These are phyloP conservation scores for Chlorella variabilis DNA, from an alignment of 163 green algal species.

Conservation along the genomic window DNA sequence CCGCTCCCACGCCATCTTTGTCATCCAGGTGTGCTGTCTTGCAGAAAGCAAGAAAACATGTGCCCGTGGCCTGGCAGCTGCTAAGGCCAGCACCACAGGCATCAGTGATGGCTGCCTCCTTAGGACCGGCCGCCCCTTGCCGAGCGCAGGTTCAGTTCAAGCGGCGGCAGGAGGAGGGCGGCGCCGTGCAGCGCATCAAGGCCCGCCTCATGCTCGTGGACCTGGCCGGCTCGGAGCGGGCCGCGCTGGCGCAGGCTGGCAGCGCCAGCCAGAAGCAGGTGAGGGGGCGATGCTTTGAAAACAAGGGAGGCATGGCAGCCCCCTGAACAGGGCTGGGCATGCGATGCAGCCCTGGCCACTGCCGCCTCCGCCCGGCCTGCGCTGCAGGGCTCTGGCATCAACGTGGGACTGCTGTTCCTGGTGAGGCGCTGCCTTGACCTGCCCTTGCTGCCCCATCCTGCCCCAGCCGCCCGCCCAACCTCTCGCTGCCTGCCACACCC, in stretches of 20 bases:
- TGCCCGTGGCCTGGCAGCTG: too few species aligned
- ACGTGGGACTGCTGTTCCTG: conserved; percentile 45
- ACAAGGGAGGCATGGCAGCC: too few species aligned
- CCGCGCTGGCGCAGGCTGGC: not conserved
- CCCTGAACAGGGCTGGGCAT: too few species aligned
- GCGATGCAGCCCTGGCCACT: too few species aligned
- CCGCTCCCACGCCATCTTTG: conserved; percentile 46
- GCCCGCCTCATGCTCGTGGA: conserved; percentile 48
- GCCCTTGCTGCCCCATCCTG: too few species aligned
- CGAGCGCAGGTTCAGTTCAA: conserved; percentile 28
- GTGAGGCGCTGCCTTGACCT: too few species aligned
- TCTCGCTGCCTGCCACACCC: too few species aligned
- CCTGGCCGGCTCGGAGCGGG: conserved; percentile 38
- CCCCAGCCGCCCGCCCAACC: too few species aligned
- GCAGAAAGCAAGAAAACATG: too few species aligned
- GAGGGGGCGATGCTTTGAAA: not conserved
- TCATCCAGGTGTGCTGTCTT: conserved; percentile 10
- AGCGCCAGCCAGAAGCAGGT: conserved; percentile 31
- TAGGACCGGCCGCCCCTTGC: too few species aligned
- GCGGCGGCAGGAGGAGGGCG: not conserved
- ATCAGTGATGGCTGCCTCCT: too few species aligned
- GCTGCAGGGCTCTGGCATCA: conserved; percentile 41
- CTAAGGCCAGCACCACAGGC: too few species aligned
- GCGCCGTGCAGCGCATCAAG: conserved; percentile 11
- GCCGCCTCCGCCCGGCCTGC: not conserved